A percentile compares a stretch with the other conserved stretches of the same genome.
phyloP scores from a whole-genome alignment of 768 basidiomycete genomes.

The Fistulinella prunicolor region DNA sequence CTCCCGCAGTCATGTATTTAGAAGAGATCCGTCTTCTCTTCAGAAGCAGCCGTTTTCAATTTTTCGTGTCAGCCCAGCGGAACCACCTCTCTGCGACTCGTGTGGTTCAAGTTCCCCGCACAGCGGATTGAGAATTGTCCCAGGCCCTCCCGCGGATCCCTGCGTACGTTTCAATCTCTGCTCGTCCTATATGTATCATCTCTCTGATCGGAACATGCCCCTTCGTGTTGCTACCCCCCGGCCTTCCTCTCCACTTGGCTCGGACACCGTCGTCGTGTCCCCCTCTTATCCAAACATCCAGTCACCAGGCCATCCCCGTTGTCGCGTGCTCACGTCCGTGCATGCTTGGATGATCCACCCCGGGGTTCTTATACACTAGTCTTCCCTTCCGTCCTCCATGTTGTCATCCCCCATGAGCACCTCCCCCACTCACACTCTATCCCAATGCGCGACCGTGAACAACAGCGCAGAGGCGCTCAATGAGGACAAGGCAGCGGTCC shows the following conservation, averaged over 20 bases:
- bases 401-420: conserved; percentile 22
- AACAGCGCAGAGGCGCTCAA: conserved; percentile 27
- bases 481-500: conserved; percentile 22
- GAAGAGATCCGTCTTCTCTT: conserved; percentile 7
- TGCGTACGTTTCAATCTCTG: conserved; percentile 5
- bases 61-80: not conserved
- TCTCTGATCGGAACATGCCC: conserved; percentile 17
- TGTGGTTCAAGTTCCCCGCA: conserved; percentile 29
- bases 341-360: conserved; percentile 16
- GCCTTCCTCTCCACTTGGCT: conserved; percentile 6
- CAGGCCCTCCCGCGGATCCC: conserved; percentile 33
- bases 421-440: conserved; percentile 28
- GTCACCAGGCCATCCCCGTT: too few relatives aligned
- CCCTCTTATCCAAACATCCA: too few relatives aligned
- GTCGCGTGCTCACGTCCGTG: conserved; percentile 2
- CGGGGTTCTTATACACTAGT: conserved; percentile 16
- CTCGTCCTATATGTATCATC: conserved; percentile 25
- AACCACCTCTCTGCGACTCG: conserved; percentile 1
- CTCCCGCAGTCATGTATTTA: conserved; percentile 12
- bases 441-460: conserved; percentile 30
- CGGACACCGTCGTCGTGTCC: conserved; percentile 12
- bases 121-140: conserved; percentile 27
- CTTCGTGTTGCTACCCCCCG: conserved; percentile 8
- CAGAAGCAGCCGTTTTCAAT: conserved; percentile 11
- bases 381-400: not conserved